phyloP scores from a whole-genome alignment of 1,139 yeast species.

The Hemisphaericaspora xylofermentans region DNA sequence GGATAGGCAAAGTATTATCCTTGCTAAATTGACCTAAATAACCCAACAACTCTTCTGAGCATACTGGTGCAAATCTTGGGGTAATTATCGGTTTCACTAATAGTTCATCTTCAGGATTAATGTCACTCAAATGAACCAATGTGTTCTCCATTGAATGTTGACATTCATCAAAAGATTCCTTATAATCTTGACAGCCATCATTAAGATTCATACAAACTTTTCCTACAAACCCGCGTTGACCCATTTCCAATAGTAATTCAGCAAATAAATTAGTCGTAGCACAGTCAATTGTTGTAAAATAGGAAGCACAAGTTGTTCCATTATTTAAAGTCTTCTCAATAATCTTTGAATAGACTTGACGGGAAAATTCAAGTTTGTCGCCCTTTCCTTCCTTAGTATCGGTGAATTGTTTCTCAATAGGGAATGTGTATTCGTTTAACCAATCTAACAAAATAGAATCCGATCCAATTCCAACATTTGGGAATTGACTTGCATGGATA shows the following conservation, averaged over 20 bases:
- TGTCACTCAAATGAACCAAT: conserved; percentile 50
- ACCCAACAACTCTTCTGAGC: conserved; percentile 60
- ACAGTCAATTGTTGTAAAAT: conserved; percentile 84
- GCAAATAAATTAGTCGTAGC: conserved; percentile 76
- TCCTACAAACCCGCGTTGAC: conserved; percentile 90
- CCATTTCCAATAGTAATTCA: conserved; percentile 59
- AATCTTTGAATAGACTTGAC: conserved; percentile 60
- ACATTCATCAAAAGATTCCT: conserved; percentile 62
- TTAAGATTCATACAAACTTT: conserved; percentile 84
- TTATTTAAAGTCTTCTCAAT: conserved; percentile 63
- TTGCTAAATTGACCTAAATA: conserved; percentile 63
- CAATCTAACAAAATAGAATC: conserved; percentile 84
- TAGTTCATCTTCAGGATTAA: conserved; percentile 50
- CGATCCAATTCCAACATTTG: conserved; percentile 90
- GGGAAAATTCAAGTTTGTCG: conserved; percentile 51
- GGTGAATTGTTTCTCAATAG: conserved; percentile 60
- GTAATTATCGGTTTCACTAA: conserved; percentile 76
- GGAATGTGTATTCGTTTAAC: conserved; percentile 85
- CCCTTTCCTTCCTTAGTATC: conserved; percentile 28
- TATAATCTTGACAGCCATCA: conserved; percentile 65
- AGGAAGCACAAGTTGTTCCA: conserved; percentile 93
- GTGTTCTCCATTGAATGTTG: conserved; percentile 57
- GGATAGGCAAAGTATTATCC: conserved; percentile 60
- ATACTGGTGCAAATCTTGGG: conserved; percentile 93
- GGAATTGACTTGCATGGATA: conserved; percentile 94